phyloP scores from a whole-genome alignment of 2,329 filamentous ascomycete genomes.

The Stachybotrys chlorohalonatus region DNA sequence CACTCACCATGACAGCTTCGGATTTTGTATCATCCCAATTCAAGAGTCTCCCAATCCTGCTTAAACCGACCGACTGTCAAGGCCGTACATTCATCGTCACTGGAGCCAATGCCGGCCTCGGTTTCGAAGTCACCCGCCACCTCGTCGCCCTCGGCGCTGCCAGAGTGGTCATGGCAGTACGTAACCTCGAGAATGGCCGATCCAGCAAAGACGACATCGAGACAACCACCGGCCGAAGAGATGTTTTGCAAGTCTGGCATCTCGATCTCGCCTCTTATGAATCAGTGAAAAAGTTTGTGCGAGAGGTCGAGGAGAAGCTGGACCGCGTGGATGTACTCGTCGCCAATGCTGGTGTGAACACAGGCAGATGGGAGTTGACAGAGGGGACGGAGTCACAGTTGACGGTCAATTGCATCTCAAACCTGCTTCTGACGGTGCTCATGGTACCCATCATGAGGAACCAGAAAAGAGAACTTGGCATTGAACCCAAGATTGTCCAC shows the following conservation, averaged over 20 bases:
- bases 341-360: constrained; percentile 25
- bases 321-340: constrained; percentile 33
- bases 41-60: neutral
- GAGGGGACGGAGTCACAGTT: constrained; percentile 32
- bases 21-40: neutral
- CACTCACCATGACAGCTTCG: neutral
- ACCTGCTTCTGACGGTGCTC: constrained; percentile 31
- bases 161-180: constrained; percentile 31
- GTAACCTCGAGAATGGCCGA: constrained; percentile 26
- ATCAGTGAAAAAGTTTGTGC: constrained; percentile 24
- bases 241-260: constrained; percentile 16
- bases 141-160: constrained; percentile 25
- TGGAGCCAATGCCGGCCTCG: constrained; percentile 28
- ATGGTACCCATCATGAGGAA: constrained; percentile 33
- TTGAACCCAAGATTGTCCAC: neutral
- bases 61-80: neutral
- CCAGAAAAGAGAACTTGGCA: neutral
- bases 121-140: constrained; percentile 30
- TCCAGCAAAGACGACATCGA: constrained; percentile 26
- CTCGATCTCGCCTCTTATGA: constrained; percentile 31
- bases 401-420: constrained; percentile 37
- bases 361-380: constrained; percentile 7
- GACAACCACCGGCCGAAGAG: constrained; percentile 8
- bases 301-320: constrained; percentile 13
- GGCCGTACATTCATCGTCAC: constrained; percentile 23